Percentiles rank a stretch among this genome's conserved stretches.
Evolutionary conservation across 2,329 filamentous ascomycete species (phyloP).

Genomic region (Xylaria sp.): DNA sequence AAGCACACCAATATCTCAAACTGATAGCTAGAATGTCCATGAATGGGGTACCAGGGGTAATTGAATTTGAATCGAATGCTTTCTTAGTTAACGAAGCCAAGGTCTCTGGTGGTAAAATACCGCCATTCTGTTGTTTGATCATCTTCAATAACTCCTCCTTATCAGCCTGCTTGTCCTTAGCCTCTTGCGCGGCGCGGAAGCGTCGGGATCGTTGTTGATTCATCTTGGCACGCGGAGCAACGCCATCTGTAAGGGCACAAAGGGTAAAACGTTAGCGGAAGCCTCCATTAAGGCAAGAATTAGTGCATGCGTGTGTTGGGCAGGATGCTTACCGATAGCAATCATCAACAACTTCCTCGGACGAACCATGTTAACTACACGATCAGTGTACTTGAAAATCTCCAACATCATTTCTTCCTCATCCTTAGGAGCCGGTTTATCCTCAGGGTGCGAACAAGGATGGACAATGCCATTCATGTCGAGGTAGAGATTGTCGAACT

Average conservation of each 20-base stretch:
- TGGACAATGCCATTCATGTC: constrained; percentile 99
- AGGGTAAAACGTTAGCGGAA: constrained; percentile 22
- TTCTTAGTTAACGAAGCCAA: constrained; percentile 78
- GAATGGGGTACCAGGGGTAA: constrained; percentile 96
- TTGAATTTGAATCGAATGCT: constrained; percentile 88
- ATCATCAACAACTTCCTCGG: constrained; percentile 97
- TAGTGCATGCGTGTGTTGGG: background rate
- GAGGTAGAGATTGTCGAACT: constrained; percentile 96
- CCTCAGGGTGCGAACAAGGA: constrained; percentile 97
- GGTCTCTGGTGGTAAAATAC: constrained; percentile 69
- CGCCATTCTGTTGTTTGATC: constrained; percentile 80
- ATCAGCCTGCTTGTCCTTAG: constrained; percentile 91
- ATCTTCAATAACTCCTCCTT: constrained; percentile 89
- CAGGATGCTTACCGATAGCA: constrained; percentile 78
- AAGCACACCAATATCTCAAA: constrained; percentile 95
- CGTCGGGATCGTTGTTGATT: constrained; percentile 97
- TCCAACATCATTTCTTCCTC: constrained; percentile 99
- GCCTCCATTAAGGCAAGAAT: background rate
- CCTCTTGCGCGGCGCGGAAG: constrained; percentile 94
- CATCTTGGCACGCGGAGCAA: constrained; percentile 98
- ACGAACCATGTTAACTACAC: constrained; percentile 98
- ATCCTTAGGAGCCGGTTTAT: constrained; percentile 87
- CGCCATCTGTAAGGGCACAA: constrained; percentile 74
- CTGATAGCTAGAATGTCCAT: constrained; percentile 95
- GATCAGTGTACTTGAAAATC: constrained; percentile 98